Evolutionary conservation across 495 filamentous ascomycete species (phyloP), one percentile per base, ranked within the genome.

Genomic region (Xylaria intraflava): DNA sequence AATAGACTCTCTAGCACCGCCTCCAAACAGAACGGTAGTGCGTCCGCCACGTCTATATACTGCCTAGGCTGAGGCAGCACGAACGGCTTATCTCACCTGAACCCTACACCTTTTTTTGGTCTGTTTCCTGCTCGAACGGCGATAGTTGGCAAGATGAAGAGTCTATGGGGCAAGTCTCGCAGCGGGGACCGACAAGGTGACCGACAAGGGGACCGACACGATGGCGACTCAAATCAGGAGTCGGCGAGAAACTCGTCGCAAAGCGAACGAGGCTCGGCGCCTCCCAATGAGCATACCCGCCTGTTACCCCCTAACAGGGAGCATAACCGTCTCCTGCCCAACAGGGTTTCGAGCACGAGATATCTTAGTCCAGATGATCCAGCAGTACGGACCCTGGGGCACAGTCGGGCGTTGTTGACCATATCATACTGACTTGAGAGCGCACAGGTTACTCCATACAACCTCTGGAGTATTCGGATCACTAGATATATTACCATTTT

Each of bases 301-400:
- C n/a, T n/a, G n/a, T n/a, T n/a, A n/a, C n/a, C n/a, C n/a, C n/a
- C n/a, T n/a, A n/a, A n/a, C n/a, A n/a, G n/a, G n/a, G n/a, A 97
- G 66, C 78, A 85, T 53, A 89, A 88, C 14, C 77, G 85, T 30
- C 72, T 96, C 51, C 74, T 94, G 30, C 79, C 85, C 38, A 78
- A 83, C 45, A 71, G 73, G 46, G 58, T 76, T 46, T 66, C 73
- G 50, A 69, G 73, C 50, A 69, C 82, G 45, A 79, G 76, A 38
- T 92, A 85, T 60, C 73, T 96, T 38, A 87, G 85, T 56, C 92
- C 91, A n/a, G 89, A 95, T 78, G 92, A 96, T 69, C 93, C 92
- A 46, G 91, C 91, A 49, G 93, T 90, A 75, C 67, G 81, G 35
- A 38, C 40, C 23, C 16, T 6, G 33, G n/a, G 19, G 10, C 17